Percentiles rank a stretch among this genome's conserved stretches.
These are phyloP conservation scores for Mycena epipterygia DNA, from an alignment of 768 basidiomycete species.

Conservation along the genomic window DNA sequence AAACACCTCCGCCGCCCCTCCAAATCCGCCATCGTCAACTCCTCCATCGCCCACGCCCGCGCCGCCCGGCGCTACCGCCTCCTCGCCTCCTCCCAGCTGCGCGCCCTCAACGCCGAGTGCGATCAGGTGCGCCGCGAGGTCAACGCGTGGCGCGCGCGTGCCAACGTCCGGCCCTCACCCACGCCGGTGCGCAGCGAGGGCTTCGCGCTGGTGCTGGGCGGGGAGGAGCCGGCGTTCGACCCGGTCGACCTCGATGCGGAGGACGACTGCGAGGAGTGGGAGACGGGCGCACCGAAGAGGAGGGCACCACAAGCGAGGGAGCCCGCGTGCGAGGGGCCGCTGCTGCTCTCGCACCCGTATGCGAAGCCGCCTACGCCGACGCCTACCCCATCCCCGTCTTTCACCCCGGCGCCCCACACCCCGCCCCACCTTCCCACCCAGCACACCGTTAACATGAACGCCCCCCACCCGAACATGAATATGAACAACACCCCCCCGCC, in stretches of 20 bases:
- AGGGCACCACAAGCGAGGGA: not conserved
- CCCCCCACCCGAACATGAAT: not conserved
- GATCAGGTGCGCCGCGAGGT: slow-evolving; percentile 36
- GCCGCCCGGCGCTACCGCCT: slow-evolving; percentile 72
- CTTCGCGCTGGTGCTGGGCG: slow-evolving; percentile 62
- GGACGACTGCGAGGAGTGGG: slow-evolving; percentile 34
- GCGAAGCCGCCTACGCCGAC: too few relatives aligned
- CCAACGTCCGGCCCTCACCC: slow-evolving; percentile 9
- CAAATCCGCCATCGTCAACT: slow-evolving; percentile 85
- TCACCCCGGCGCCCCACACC: too few relatives aligned
- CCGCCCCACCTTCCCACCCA: too few relatives aligned
- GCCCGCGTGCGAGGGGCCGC: slow-evolving; percentile 31
- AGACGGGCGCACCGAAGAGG: not conserved
- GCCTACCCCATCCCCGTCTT: too few relatives aligned
- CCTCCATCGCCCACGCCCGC: slow-evolving; percentile 76
- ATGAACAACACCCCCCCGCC: not conserved
- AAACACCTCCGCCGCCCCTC: slow-evolving; percentile 78
- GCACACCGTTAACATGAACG: too few relatives aligned
- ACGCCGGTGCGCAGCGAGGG: slow-evolving; percentile 65
- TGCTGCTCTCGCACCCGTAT: slow-evolving; percentile 16
- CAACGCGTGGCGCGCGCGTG: slow-evolving; percentile 34
- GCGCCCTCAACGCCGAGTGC: slow-evolving; percentile 60
- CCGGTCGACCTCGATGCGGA: slow-evolving; percentile 56
- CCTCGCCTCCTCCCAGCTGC: slow-evolving; percentile 59
- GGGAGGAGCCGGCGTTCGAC: slow-evolving; percentile 62